Percentiles rank a stretch among this genome's conserved stretches.
These are phyloP conservation scores for Fusarium sacchari DNA, from an alignment of 2,329 filamentous ascomycete species.

Conservation along the genomic window DNA sequence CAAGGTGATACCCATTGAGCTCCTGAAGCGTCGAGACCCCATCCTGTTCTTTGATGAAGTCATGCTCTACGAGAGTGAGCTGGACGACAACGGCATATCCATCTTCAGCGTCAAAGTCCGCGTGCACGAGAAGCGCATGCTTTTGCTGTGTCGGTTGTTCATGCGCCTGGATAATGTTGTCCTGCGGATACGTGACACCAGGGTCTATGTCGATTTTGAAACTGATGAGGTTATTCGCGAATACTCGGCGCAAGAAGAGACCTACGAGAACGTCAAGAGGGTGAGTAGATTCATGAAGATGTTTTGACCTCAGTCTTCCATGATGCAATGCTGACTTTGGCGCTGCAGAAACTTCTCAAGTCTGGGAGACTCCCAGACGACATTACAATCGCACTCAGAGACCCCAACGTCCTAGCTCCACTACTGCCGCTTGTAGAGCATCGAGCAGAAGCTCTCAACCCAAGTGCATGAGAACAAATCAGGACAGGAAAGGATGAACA, in stretches of 20 bases:
- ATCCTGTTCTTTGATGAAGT: constrained; percentile 98
- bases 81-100: constrained; percentile 96
- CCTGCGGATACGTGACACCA: constrained; percentile 86
- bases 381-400: constrained; percentile 78
- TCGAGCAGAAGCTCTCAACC: constrained; percentile 62
- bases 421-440: constrained; percentile 77
- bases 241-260: constrained; percentile 87
- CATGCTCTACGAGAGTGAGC: constrained; percentile 94
- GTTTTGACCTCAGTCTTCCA: not conserved
- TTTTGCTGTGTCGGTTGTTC: constrained; percentile 87
- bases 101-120: constrained; percentile 90
- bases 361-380: constrained; percentile 72
- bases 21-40: constrained; percentile 88
- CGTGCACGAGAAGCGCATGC: constrained; percentile 89
- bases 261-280: constrained; percentile 78
- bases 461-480: constrained; percentile 10
- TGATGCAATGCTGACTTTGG: not conserved
- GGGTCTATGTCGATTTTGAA: constrained; percentile 90
- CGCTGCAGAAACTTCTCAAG: constrained; percentile 57
- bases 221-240: constrained; percentile 84
- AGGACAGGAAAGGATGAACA: not conserved
- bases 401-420: constrained; percentile 79
- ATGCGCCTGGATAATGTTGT: constrained; percentile 93
- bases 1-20: constrained; percentile 78
- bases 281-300: constrained; percentile 56